Conservation (phyloP, 768 basidiomycete species). For the Agrocybe praecox region DNA sequence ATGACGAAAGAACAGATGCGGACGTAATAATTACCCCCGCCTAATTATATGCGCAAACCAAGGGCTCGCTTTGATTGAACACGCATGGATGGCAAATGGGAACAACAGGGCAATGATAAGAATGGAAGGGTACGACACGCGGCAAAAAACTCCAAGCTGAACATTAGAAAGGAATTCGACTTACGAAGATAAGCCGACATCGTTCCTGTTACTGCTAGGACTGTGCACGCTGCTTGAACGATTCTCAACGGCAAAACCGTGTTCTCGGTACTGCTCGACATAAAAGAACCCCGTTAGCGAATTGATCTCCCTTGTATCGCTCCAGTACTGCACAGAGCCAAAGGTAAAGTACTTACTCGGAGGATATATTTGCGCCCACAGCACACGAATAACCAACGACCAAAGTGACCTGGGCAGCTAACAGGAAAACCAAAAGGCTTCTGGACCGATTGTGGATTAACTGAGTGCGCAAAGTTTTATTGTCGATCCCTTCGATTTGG, state of each 20-base stretch:
- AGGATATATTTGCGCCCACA: constrained; percentile 4
- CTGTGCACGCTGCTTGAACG: constrained; percentile 20
- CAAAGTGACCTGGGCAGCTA: constrained; percentile 16
- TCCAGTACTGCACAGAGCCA: neutral
- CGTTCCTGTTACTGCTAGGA: constrained; percentile 23
- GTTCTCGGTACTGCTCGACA: neutral
- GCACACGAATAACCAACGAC: constrained; percentile 18
- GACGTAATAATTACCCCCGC: neutral
- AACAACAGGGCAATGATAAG: neutral
- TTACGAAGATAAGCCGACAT: constrained; percentile 29
- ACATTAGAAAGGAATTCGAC: constrained; percentile 11
- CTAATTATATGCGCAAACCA: neutral
- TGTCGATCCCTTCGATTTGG: neutral
- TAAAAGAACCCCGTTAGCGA: neutral
- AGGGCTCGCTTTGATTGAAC: neutral
- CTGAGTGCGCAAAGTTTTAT: constrained; percentile 1
- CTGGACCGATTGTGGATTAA: constrained; percentile 14
- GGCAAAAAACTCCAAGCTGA: neutral
- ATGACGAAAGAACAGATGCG: neutral
- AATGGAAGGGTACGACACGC: neutral
- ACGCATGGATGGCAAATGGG: neutral
- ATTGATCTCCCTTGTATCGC: no score
- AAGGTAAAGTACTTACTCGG: neutral
- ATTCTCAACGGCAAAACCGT: constrained; percentile 11
- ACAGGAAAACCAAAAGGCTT: constrained; percentile 17